phyloP scores from a whole-genome alignment of 805 yeast genomes.

The Schwanniomyces polymorphus region DNA sequence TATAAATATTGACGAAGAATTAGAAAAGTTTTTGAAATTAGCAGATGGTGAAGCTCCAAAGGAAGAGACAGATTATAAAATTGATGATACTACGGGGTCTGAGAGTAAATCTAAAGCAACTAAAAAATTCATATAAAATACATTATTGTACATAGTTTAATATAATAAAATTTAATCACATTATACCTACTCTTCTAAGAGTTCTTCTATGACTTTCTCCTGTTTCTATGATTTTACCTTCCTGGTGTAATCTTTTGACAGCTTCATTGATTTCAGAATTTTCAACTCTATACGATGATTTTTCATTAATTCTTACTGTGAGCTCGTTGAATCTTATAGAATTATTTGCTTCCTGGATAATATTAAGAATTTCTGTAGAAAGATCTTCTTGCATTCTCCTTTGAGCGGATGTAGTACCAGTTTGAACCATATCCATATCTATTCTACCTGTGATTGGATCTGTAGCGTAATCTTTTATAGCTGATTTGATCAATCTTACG shows the following conservation, averaged over 20 bases:
- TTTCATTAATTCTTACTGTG: slow-evolving; percentile 63
- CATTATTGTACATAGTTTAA: neutral
- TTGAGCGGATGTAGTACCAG: slow-evolving; percentile 90
- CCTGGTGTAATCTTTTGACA: slow-evolving; percentile 65
- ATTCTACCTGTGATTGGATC: slow-evolving; percentile 96
- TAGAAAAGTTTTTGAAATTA: slow-evolving; percentile 34
- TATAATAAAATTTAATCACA: slow-evolving; percentile 1
- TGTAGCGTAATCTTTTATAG: slow-evolving; percentile 96
- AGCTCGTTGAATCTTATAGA: slow-evolving; percentile 61
- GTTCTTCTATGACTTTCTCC: slow-evolving; percentile 76
- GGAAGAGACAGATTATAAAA: neutral
- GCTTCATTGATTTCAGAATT: slow-evolving; percentile 69
- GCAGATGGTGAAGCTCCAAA: slow-evolving; percentile 15
- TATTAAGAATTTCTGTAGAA: slow-evolving; percentile 55
- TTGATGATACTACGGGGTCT: neutral
- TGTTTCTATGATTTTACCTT: slow-evolving; percentile 63
- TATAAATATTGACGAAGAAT: slow-evolving; percentile 38
- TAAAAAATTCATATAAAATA: slow-evolving; percentile 9
- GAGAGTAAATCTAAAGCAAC: neutral
- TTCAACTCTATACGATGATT: slow-evolving; percentile 63
- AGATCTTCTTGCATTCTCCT: slow-evolving; percentile 75
- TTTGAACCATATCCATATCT: slow-evolving; percentile 96
- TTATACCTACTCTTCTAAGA: slow-evolving; percentile 29
- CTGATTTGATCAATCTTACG: slow-evolving; percentile 86
- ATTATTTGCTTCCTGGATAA: slow-evolving; percentile 50